Evolutionary conservation across 2,329 filamentous ascomycete genomes (phyloP), one percentile per base, ranked within the genome.

Genomic region (Sarocladium oryzae): DNA sequence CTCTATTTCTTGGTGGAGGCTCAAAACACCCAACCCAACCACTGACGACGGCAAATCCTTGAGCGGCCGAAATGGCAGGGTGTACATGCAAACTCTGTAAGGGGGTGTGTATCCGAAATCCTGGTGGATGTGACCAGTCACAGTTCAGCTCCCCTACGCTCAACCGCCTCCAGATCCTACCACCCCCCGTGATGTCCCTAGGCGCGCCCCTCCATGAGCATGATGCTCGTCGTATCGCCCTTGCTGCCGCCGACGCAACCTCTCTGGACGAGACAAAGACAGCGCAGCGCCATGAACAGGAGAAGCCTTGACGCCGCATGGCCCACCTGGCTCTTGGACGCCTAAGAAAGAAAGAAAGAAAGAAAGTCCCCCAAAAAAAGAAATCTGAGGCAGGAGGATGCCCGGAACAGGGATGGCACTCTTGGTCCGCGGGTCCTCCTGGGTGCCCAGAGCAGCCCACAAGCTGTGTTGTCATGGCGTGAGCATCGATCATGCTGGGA

Each of bases 351-450:
- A n/a, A 9, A 26, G 40, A 43, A 43, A 43, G 40, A 43, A 43
- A 43, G n/a, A 18, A n/a, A 11, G 7, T 43, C 9, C 40, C 40
- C 21, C n/a, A 43, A 43, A 26, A 43, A 43, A n/a, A n/a, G n/a
- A 23, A 43, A 43, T n/a, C 23, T 10, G 7, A 26, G 40, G 10
- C 40, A 43, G 24, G 40, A 26, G 7, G 9, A 26, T n/a, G 36
- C 9, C 43, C 43, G 43, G 26, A 48, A 48, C 43, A 48, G 43
- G 43, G 43, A 48, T 48, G 43, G 43, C 13, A 43, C 21, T 11
- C n/a, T 10, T 26, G 40, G 40, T 43, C 40, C 40, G 40, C 18
- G n/a, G 40, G 40, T 15, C 11, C 21, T 28, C 40, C 43, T 48
- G 24, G 26, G 33, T 33, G 10, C 43, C 24, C n/a, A 30, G 26